Percentiles rank a stretch among this genome's conserved stretches.
These are phyloP conservation scores for Ampelomyces quisqualis DNA, from an alignment of 2,329 filamentous ascomycete genomes.

Conservation along the genomic window DNA sequence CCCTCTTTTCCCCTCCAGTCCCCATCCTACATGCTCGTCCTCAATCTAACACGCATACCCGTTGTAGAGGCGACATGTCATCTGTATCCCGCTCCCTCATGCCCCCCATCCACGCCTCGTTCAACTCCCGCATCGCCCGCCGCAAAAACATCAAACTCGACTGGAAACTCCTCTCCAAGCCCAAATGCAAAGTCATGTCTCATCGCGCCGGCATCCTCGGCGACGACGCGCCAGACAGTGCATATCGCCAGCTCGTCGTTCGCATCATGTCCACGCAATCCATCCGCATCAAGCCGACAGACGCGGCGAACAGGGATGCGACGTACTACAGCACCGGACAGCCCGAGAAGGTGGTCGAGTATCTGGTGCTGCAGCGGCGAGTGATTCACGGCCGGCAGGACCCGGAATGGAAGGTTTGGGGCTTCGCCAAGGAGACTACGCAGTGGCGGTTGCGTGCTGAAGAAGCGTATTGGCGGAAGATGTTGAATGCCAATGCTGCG, in stretches of 20 bases:
- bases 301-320: constrained; percentile 1
- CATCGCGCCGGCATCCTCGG: constrained; percentile 55
- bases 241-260: constrained; percentile 30
- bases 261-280: constrained; percentile 29
- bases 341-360: constrained; percentile 55
- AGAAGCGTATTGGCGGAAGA: constrained; percentile 24
- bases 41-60: too few species aligned
- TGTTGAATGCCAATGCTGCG: too few species aligned
- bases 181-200: constrained; percentile 55
- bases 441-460: constrained; percentile 23
- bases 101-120: constrained; percentile 53
- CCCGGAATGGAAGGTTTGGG: constrained; percentile 65
- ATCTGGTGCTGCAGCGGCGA: constrained; percentile 61
- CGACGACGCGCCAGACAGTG: constrained; percentile 23
- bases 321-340: constrained; percentile 2
- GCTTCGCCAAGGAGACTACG: constrained; percentile 58
- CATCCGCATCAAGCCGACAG: constrained; percentile 7
- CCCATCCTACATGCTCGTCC: too few species aligned
- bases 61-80: constrained; percentile 24
- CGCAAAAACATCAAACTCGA: constrained; percentile 55
- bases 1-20: too few species aligned
- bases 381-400: constrained; percentile 51
- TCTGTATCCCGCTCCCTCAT: constrained; percentile 54
- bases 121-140: constrained; percentile 56
- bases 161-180: constrained; percentile 27